Evolutionary conservation across 805 yeast species (phyloP), one percentile per base, ranked within the genome.

Genomic region (Ogataea dorogensis): DNA sequence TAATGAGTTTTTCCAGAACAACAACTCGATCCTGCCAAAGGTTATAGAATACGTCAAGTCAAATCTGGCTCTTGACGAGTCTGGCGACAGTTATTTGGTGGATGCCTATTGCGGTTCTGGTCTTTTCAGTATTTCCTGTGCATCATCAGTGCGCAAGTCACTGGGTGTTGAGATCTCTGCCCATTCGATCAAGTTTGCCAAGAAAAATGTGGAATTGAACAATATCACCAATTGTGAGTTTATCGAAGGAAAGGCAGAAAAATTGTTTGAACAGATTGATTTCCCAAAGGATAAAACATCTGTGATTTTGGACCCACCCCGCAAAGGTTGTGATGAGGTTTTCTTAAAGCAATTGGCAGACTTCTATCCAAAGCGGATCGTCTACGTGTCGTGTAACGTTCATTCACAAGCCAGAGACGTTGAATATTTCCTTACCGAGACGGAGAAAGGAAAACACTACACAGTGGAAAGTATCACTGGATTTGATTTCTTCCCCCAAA

Each of bases 351-450:
- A 93, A 64, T 68, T 93, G 39, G 74, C 93, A 14, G 86, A 70
- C 14, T 93, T 85, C 62, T 69, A 75, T 44, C 98, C 98, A 2
- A 83, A 83, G 11, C 79, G 80, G 50, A 78, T 93, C 36, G 94
- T 93, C n/a, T 93, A 93, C 63, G 85, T 93, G 39, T 86, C 96
- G 44, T 93, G 98, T 69, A 93, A 93, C 56, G 98, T 93, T 31
- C 97, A 91, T 64, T 86, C 96, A 13, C 98, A 93, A 63, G 98
- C 98, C 4, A 71, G 98, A 51, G 98, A 93, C 59, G 58, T 93
- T 29, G 91, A 86, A 49, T 88, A 79, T 68, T 85, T 93, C 54
- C 59, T 89, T 38, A 75, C 72, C 43, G 71, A 79, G 23, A 80
- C 91, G 7, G 70, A 64, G 22, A 67, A 77, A 47, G 93, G 93